Evolutionary conservation across 148 eudicot species (phyloP).

Genomic region (Diospyros lotus): DNA sequence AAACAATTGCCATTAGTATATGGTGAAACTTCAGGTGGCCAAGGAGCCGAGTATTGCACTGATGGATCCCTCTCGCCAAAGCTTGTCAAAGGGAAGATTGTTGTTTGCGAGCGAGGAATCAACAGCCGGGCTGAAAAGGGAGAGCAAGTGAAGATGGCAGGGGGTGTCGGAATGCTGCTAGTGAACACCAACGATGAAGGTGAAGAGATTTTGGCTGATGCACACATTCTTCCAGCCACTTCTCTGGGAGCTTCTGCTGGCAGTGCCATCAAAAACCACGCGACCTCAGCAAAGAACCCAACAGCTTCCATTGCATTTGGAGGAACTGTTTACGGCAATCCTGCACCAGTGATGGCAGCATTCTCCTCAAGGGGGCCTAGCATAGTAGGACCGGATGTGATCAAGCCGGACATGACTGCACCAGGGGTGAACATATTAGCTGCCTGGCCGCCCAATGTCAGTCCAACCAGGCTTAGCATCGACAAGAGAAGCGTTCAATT

Average conservation of each 20-base stretch:
- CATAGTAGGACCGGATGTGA: conserved; percentile 43
- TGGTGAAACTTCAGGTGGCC: conserved; percentile 39
- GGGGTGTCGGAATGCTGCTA: conserved; percentile 69
- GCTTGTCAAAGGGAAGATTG: conserved; percentile 55
- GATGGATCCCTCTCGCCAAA: conserved; percentile 31
- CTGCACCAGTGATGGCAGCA: conserved; percentile 67
- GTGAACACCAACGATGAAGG: conserved; percentile 44
- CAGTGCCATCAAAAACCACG: conserved; percentile 33
- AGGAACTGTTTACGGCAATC: conserved; percentile 41
- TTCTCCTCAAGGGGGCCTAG: conserved; percentile 75
- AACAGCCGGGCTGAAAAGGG: conserved; percentile 54
- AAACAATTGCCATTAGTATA: conserved; percentile 39
- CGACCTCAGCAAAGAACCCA: conserved; percentile 16
- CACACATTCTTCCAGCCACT: conserved; percentile 59
- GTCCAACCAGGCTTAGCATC: conserved; percentile 45
- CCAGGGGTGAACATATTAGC: conserved; percentile 73
- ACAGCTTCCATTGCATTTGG: conserved; percentile 40
- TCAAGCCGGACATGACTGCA: conserved; percentile 69
- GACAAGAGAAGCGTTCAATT: conserved; percentile 53
- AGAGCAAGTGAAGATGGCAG: conserved; percentile 48
- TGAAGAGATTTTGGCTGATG: conserved; percentile 60
- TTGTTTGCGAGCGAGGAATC: conserved; percentile 55
- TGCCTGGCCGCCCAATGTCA: conserved; percentile 61
- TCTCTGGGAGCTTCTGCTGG: conserved; percentile 49
- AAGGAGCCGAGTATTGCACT: conserved; percentile 44